Percentiles rank a stretch among this genome's conserved stretches.
Evolutionary conservation across 352 stramenopile species (phyloP).

Genomic region (Globisporangium apiculatum): DNA sequence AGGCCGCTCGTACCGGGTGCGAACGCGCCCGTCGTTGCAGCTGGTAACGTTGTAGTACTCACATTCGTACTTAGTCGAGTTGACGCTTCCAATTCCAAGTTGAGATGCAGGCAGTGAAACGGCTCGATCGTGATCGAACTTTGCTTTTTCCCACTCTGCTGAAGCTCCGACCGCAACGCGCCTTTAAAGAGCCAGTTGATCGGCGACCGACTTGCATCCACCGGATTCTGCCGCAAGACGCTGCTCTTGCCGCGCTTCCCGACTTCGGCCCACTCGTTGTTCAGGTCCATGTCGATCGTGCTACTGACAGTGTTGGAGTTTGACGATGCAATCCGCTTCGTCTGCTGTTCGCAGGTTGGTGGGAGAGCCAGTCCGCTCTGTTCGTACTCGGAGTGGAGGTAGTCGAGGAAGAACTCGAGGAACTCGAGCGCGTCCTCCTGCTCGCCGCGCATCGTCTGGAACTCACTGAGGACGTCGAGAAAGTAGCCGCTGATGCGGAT

Average conservation of each 20-base stretch:
- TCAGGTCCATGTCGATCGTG: constrained; percentile 18
- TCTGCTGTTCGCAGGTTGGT: constrained; percentile 51
- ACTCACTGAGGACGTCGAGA: constrained; percentile 71
- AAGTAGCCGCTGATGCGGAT: constrained; percentile 82
- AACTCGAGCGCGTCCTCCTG: constrained; percentile 85
- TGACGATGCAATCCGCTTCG: constrained; percentile 21
- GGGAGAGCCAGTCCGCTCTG: constrained; percentile 56
- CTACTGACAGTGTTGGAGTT: neutral
- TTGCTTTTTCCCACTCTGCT: constrained; percentile 62
- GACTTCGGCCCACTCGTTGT: constrained; percentile 76
- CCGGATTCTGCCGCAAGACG: constrained; percentile 63
- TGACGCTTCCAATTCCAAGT: constrained; percentile 49
- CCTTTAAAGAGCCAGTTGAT: constrained; percentile 87
- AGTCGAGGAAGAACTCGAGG: constrained; percentile 82
- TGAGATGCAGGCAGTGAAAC: constrained; percentile 83
- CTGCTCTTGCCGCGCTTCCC: constrained; percentile 71
- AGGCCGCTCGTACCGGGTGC: constrained; percentile 29
- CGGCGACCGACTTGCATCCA: constrained; percentile 54
- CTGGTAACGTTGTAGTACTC: too few species aligned
- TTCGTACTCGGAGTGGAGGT: constrained; percentile 79
- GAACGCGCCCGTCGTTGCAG: constrained; percentile 11
- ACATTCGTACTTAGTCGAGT: too few species aligned
- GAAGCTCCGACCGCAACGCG: constrained; percentile 67
- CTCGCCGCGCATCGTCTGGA: constrained; percentile 76
- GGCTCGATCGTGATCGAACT: constrained; percentile 81